Base-by-base conservation (phyloP, 495 filamentous ascomycete genomes). In the Lasiosphaeriaceae sp. region DNA sequence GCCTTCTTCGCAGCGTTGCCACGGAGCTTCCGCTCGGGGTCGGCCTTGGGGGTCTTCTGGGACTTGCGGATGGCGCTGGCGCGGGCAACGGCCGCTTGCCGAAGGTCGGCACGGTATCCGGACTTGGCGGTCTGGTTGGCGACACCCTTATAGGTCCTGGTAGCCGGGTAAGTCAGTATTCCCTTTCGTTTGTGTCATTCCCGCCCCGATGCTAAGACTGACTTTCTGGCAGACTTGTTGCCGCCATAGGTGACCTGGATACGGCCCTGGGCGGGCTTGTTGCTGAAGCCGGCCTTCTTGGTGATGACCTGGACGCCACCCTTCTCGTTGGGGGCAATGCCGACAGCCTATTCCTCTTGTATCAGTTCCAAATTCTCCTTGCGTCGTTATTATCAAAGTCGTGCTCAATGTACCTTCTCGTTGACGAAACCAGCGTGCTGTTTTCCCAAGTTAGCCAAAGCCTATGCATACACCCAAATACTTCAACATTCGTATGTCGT, bases 381-480 rank as follows among this genome's bases (percentile, higher is more conserved):
- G 20, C 21, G 49, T 34, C 24, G 0, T 34, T 31, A 20, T n/a
- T n/a, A 55, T 58, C 47, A 11, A 52, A 44, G 48, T 35, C 50
- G 50, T 35, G 48, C 26, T 53, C 22, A 52, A 57, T 58, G 73
- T 86, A 96, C 93, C 90, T 97, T 93, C 76, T 86, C 85, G 78
- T 95, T 95, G 69, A 91, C 83, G 72, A 88, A 91, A 60, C 94
- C 94, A 58, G 90, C 88, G 75, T 96, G 85, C 90, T 93, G 71
- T 60, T 66, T 53, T 58, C 11, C 26, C 3, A 9, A 31, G 26
- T 31, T 31, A 31, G 26, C 26, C 26, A 31, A 31, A 7, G 39
- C 56, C 76, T 71, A 78, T 66, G 70, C 55, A 60, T 56, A 26
- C 39, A 29, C 50, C 24, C 29, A 26, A 26, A 21, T 31, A 35